phyloP scores from a whole-genome alignment of 352 stramenopile genomes.

The Phytopythium litorale region DNA sequence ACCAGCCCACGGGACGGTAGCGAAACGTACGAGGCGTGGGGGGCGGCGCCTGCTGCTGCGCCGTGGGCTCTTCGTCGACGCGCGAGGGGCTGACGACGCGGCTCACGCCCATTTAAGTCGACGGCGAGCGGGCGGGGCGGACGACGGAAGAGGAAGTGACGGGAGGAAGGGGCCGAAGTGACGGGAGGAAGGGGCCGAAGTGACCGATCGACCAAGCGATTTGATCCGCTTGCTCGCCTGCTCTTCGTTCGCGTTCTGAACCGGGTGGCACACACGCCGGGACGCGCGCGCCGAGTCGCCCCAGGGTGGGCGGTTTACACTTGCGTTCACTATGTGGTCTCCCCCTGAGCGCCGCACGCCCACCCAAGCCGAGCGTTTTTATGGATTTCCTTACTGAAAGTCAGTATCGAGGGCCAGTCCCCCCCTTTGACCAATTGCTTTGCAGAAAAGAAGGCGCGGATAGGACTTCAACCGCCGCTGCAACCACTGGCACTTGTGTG shows the following conservation, averaged over 20 bases:
- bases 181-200: no score
- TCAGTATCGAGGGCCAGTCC: not conserved
- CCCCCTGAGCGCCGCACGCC: not conserved
- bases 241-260: not conserved
- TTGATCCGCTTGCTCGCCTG: not conserved
- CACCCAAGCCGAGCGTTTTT: not conserved
- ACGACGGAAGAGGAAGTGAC: no score
- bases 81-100: not conserved
- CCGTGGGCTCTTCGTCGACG: slow-evolving; percentile 1
- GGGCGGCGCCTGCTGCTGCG: not conserved
- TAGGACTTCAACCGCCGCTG: slow-evolving; percentile 2
- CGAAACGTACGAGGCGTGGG: not conserved
- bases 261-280: not conserved
- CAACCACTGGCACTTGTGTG: not conserved
- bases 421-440: not conserved
- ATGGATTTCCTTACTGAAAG: not conserved
- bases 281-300: no score
- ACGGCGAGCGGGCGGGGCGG: no score
- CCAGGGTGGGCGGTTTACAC: no score
- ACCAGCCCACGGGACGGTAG: no score
- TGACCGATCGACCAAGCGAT: no score
- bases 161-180: no score
- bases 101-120: slow-evolving; percentile 3
- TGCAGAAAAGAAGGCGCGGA: not conserved
- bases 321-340: no score